Conservation (phyloP, 805 yeast genomes). For the Grigorovia transvaalensis region DNA sequence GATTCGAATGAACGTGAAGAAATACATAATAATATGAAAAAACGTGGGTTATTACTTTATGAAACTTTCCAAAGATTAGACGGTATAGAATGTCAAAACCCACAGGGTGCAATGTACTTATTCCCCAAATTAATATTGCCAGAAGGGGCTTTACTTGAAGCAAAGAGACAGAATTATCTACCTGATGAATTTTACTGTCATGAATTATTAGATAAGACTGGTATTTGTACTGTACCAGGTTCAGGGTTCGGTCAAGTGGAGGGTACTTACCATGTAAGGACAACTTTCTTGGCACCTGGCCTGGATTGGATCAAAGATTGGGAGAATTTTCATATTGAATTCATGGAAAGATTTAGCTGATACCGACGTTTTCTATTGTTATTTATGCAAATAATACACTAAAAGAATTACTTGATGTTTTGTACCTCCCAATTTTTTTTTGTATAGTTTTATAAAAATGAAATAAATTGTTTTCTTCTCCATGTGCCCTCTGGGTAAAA, state of each 20-base stretch:
- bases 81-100: conserved; percentile 75
- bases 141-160: conserved; percentile 50
- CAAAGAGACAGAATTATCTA: conserved; percentile 41
- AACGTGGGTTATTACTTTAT: conserved; percentile 57
- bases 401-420: too few relatives aligned
- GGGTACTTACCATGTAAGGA: conserved; percentile 85
- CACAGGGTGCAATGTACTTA: conserved; percentile 96
- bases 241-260: conserved; percentile 90
- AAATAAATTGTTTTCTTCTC: too few relatives aligned
- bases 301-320: conserved; percentile 75
- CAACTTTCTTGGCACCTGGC: conserved; percentile 95
- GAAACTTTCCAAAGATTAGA: conserved; percentile 65
- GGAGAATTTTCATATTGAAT: conserved; percentile 65
- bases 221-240: conserved; percentile 96
- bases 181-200: conserved; percentile 88
- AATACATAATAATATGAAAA: conserved; percentile 51
- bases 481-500: too few relatives aligned
- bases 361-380: not conserved
- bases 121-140: conserved; percentile 71
- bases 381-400: too few relatives aligned
- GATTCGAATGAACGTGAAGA: conserved; percentile 53
- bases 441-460: too few relatives aligned
- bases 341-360: conserved; percentile 40
- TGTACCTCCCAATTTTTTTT: too few relatives aligned
- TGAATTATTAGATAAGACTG: conserved; percentile 72